Conservation (phyloP, 2,329 filamentous ascomycete species). For the Ophiocordyceps australis region DNA sequence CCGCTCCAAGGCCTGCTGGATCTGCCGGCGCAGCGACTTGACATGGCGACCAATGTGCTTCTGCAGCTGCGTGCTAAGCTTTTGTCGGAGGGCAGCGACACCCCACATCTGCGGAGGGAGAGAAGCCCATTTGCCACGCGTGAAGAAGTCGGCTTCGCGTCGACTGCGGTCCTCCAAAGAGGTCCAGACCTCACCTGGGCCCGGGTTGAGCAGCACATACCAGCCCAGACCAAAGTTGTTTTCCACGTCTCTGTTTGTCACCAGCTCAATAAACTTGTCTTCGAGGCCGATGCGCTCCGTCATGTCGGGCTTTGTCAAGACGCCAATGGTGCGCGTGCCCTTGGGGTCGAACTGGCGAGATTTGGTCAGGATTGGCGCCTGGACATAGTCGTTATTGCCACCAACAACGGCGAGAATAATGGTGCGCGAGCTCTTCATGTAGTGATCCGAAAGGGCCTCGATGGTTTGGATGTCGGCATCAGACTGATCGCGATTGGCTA, state of each 20-base stretch:
- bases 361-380: conserved; percentile 31
- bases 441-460: conserved; percentile 28
- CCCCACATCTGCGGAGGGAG: conserved; percentile 29
- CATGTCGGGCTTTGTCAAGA: conserved; percentile 33
- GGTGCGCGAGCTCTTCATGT: conserved; percentile 36
- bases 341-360: conserved; percentile 29
- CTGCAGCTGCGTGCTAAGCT: conserved; percentile 30
- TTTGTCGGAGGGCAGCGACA: conserved; percentile 23
- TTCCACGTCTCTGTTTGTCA: conserved; percentile 28
- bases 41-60: conserved; percentile 33
- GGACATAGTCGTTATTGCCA: conserved; percentile 35
- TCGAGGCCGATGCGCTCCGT: conserved; percentile 33
- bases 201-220: conserved; percentile 32
- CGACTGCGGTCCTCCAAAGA: conserved; percentile 20
- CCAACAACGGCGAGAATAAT: conserved; percentile 37
- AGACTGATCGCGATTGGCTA: conserved; percentile 33
- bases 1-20: conserved; percentile 27
- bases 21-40: conserved; percentile 28
- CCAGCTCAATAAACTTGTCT: conserved; percentile 33
- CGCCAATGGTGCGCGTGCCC: conserved; percentile 29
- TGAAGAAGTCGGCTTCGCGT: conserved; percentile 29
- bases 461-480: conserved; percentile 33
- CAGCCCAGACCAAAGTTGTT: conserved; percentile 33
- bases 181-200: conserved; percentile 25
- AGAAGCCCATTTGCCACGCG: conserved; percentile 26